Conservation (phyloP, 257 asterid genomes). For the Echium plantagineum region DNA sequence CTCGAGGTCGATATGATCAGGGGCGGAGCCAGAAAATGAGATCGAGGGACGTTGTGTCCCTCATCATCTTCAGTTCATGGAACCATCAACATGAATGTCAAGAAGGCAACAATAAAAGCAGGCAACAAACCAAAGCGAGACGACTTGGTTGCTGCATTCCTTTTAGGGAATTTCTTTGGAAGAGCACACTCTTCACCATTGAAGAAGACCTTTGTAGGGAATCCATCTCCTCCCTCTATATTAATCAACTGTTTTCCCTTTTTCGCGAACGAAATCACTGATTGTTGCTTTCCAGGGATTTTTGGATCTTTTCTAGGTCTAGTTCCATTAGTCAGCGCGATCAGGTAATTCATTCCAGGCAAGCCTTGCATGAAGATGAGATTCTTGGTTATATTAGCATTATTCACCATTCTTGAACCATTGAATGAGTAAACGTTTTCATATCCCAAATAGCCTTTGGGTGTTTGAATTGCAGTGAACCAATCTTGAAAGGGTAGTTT, state of each 20-base stretch:
- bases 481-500: conserved; percentile 34
- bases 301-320: conserved; percentile 52
- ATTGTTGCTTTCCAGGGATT: conserved; percentile 50
- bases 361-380: conserved; percentile 43
- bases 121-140: neutral
- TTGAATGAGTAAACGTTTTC: conserved; percentile 48
- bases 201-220: conserved; percentile 61
- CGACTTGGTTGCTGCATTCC: conserved; percentile 1
- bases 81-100: neutral
- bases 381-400: conserved; percentile 15
- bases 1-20: neutral
- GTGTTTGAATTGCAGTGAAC: conserved; percentile 48
- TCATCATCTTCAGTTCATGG: too few species aligned
- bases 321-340: conserved; percentile 31
- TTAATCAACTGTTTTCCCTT: conserved; percentile 35
- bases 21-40: too few species aligned
- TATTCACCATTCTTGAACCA: conserved; percentile 19
- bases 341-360: conserved; percentile 32
- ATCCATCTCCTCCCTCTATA: conserved; percentile 46
- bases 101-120: neutral
- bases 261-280: conserved; percentile 55
- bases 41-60: neutral
- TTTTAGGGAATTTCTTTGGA: conserved; percentile 42
- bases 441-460: conserved; percentile 39
- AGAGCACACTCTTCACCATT: conserved; percentile 72